phyloP scores from a whole-genome alignment of 2,329 filamentous ascomycete genomes.

The Mollisia scopiformis region DNA sequence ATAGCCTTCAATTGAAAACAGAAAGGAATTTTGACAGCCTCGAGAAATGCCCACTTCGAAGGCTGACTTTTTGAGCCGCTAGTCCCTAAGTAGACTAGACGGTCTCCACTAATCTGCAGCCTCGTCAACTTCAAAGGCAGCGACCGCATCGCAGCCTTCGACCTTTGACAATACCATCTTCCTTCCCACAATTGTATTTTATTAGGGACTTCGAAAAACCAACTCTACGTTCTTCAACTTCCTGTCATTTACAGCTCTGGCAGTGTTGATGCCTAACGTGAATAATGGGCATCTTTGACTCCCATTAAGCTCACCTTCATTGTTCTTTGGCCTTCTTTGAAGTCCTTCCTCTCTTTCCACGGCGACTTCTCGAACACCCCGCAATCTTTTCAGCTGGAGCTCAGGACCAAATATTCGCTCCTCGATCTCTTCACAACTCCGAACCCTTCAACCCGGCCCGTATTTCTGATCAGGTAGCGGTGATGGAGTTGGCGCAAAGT shows the following conservation, averaged over 20 bases:
- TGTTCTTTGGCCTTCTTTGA: conserved; percentile 4
- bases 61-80: not conserved
- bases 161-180: not conserved
- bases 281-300: conserved; percentile 27
- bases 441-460: not conserved
- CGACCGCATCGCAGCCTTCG: too few species aligned
- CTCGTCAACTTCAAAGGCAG: not conserved
- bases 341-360: not conserved
- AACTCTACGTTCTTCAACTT: not conserved
- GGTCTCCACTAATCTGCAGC: not conserved
- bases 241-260: conserved; percentile 15
- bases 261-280: conserved; percentile 20
- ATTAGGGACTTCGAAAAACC: not conserved
- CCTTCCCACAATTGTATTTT: not conserved
- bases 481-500: conserved; percentile 70
- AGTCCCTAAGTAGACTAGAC: not conserved
- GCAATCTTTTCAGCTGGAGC: not conserved
- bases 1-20: conserved; percentile 23
- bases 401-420: not conserved
- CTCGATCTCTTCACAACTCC: not conserved
- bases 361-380: not conserved
- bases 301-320: conserved; percentile 10
- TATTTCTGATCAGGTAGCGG: not conserved
- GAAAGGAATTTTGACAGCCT: not conserved
- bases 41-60: not conserved